Percentiles rank a stretch among this genome's conserved stretches.
These are phyloP conservation scores for Hyaloscypha hepaticicola DNA, from an alignment of 495 filamentous ascomycete species.

Conservation along the genomic window DNA sequence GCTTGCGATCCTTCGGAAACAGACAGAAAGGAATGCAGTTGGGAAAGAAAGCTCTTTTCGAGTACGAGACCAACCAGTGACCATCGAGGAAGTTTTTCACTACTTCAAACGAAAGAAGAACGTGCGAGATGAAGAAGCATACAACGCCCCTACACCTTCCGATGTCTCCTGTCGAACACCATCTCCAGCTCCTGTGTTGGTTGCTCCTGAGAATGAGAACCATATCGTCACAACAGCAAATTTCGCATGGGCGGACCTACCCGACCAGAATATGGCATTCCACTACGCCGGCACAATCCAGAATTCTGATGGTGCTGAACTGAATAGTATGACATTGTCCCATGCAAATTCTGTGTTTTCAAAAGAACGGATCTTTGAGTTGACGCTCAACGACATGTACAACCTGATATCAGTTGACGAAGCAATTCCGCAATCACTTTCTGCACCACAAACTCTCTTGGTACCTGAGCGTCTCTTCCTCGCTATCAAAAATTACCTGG, in stretches of 20 bases:
- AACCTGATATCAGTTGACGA: neutral
- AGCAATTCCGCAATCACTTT: neutral
- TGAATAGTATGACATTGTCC: neutral
- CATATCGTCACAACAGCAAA: neutral
- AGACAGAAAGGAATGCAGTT: neutral
- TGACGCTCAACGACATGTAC: neutral
- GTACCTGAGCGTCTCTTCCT: neutral
- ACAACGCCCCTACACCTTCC: neutral
- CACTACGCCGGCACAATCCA: neutral
- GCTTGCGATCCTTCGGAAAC: neutral
- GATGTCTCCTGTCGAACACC: constrained; percentile 2
- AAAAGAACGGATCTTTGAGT: neutral
- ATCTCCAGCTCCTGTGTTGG: neutral
- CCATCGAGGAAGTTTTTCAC: neutral
- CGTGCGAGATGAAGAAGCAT: neutral
- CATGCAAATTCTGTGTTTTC: neutral
- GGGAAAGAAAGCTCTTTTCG: neutral
- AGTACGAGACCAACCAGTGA: neutral
- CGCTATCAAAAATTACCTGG: neutral
- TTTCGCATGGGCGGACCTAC: neutral
- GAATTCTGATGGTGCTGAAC: neutral
- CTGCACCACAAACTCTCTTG: neutral
- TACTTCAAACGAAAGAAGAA: constrained; percentile 7
- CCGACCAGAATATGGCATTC: neutral
- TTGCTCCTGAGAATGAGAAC: neutral